These are phyloP conservation scores for Saraca asoca DNA, from an alignment of 331 rosid species.

Conservation along the genomic window DNA sequence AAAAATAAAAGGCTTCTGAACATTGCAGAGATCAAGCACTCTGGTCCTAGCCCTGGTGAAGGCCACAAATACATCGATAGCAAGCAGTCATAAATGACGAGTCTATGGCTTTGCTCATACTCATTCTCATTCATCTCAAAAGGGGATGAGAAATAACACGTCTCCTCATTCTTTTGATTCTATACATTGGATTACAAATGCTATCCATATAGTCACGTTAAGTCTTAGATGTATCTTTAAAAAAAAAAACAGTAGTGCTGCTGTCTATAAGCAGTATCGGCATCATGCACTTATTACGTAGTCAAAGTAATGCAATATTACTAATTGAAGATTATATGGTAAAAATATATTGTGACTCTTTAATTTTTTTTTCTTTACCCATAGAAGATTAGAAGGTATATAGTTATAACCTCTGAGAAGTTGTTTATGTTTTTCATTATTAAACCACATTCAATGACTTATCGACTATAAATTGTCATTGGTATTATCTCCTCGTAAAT, in stretches of 20 bases:
- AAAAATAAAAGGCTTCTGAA: background rate
- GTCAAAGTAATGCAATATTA: background rate
- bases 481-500: too few species aligned
- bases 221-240: background rate
- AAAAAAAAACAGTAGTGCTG: background rate
- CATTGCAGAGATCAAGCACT: conserved; percentile 13
- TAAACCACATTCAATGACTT: too few species aligned
- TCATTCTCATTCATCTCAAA: background rate
- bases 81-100: background rate
- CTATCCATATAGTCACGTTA: background rate
- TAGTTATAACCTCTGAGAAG: too few species aligned
- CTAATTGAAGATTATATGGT: too few species aligned
- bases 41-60: conserved; percentile 61
- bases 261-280: too few species aligned
- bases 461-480: too few species aligned
- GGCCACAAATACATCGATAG: conserved; percentile 41
- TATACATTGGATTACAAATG: background rate
- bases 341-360: too few species aligned
- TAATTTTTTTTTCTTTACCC: too few species aligned
- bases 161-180: background rate
- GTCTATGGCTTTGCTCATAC: background rate
- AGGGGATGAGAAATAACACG: background rate
- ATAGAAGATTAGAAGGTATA: too few species aligned
- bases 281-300: background rate
- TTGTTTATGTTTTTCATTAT: too few species aligned